phyloP scores from a whole-genome alignment of 2,329 filamentous ascomycete species.

The Talaromyces sp. region DNA sequence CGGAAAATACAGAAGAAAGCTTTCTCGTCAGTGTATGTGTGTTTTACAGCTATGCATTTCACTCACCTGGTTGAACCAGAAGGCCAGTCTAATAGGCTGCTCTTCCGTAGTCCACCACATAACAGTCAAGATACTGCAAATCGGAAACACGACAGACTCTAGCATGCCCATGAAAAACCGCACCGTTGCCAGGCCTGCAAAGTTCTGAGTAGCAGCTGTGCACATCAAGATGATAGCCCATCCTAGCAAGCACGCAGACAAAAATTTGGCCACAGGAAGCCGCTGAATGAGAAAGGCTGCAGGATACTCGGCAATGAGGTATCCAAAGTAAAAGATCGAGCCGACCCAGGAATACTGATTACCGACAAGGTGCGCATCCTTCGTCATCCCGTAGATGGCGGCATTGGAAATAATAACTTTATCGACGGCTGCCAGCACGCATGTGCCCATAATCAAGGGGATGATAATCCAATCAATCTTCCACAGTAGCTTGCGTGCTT shows the following conservation, averaged over 20 bases:
- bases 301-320: conserved; percentile 14
- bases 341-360: conserved; percentile 16
- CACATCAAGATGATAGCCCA: conserved; percentile 13
- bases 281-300: conserved; percentile 8
- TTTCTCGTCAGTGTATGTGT: conserved; percentile 13
- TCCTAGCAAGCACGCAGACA: conserved; percentile 7
- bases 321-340: conserved; percentile 17
- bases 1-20: conserved; percentile 31
- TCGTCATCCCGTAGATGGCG: conserved; percentile 14
- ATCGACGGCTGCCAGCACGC: conserved; percentile 28
- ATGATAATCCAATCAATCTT: conserved; percentile 29
- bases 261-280: conserved; percentile 14
- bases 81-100: conserved; percentile 12
- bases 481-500: conserved; percentile 25
- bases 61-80: conserved; percentile 17
- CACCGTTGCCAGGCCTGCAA: conserved; percentile 10
- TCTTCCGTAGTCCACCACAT: conserved; percentile 15
- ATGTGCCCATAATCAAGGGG: conserved; percentile 25
- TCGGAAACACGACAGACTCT: conserved; percentile 11
- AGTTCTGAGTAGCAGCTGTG: conserved; percentile 10
- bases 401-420: conserved; percentile 28
- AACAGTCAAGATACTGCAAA: conserved; percentile 14
- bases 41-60: neutral
- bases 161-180: conserved; percentile 17
- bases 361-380: conserved; percentile 9